Conservation (phyloP, 2,329 filamentous ascomycete species). For the Fusarium papillatum region DNA sequence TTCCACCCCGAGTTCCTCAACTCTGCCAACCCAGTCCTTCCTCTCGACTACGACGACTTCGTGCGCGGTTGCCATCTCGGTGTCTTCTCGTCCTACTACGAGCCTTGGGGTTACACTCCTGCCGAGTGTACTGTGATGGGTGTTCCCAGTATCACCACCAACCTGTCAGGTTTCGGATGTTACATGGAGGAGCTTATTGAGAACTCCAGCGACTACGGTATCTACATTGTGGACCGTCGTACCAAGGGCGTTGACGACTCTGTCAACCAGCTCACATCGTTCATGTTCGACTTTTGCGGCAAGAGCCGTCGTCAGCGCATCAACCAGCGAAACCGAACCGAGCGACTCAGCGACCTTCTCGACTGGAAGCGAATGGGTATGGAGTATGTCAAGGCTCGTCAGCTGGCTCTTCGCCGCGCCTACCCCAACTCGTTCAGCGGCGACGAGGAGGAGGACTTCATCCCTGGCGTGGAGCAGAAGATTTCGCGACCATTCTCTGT, state of each 20-base stretch:
- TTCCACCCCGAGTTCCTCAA: conserved; percentile 99
- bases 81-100: conserved; percentile 97
- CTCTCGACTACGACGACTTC: conserved; percentile 98
- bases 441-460: conserved; percentile 89
- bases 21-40: conserved; percentile 93
- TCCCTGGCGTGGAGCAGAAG: conserved; percentile 94
- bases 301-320: conserved; percentile 98
- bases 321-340: conserved; percentile 98
- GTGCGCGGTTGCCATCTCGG: conserved; percentile 97
- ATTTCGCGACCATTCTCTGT: conserved; percentile 95
- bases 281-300: conserved; percentile 92
- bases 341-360: conserved; percentile 92
- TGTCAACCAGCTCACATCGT: conserved; percentile 90
- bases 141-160: conserved; percentile 97
- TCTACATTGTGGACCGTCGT: conserved; percentile 97
- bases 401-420: conserved; percentile 90
- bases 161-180: conserved; percentile 97
- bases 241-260: conserved; percentile 97
- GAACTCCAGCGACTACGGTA: conserved; percentile 97
- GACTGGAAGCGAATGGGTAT: conserved; percentile 99
- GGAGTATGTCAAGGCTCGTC: conserved; percentile 98
- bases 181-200: conserved; percentile 99
- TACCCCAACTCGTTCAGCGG: conserved; percentile 89
- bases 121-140: conserved; percentile 99
- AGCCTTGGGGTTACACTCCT: conserved; percentile 99